A percentile compares a stretch with the other conserved stretches of the same genome.
phyloP scores from a whole-genome alignment of 2,329 filamentous ascomycete genomes.

The Metarhizium robertsii region DNA sequence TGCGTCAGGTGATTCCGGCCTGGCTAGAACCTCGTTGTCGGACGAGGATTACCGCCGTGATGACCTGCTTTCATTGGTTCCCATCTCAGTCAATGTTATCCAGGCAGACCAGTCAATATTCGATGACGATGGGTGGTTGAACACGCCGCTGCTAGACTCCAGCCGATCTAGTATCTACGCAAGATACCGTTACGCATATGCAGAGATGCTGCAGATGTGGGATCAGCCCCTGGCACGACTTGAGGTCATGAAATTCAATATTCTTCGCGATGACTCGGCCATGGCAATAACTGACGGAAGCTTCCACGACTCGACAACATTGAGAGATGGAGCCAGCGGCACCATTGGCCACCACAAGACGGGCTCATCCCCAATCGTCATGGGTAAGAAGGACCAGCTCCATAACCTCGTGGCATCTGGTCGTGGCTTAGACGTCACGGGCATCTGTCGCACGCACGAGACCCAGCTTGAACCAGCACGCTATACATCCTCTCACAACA shows the following conservation, averaged over 20 bases:
- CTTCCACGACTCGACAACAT: conserved; percentile 26
- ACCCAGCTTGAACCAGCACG: conserved; percentile 50
- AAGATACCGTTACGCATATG: conserved; percentile 56
- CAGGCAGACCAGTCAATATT: conserved; percentile 56
- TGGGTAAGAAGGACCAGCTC: conserved; percentile 46
- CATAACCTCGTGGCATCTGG: conserved; percentile 40
- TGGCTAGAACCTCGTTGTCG: conserved; percentile 40
- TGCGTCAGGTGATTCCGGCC: conserved; percentile 34
- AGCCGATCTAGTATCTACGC: conserved; percentile 39
- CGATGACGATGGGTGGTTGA: conserved; percentile 59
- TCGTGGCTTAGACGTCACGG: conserved; percentile 52
- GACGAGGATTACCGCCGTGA: conserved; percentile 43
- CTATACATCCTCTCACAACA: conserved; percentile 31
- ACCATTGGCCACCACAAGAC: conserved; percentile 25
- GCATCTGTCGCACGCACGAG: conserved; percentile 54
- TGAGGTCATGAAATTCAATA: conserved; percentile 62
- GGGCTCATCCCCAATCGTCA: conserved; percentile 41
- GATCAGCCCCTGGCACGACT: conserved; percentile 51
- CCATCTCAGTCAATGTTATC: conserved; percentile 40
- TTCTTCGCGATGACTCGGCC: conserved; percentile 39
- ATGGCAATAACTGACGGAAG: conserved; percentile 19
- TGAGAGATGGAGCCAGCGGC: conserved; percentile 28
- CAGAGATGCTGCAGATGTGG: conserved; percentile 62
- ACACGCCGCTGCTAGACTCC: conserved; percentile 46
- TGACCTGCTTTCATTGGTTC: conserved; percentile 36